phyloP scores from a whole-genome alignment of 2,329 filamentous ascomycete genomes.

The Hypoxylon sp. region DNA sequence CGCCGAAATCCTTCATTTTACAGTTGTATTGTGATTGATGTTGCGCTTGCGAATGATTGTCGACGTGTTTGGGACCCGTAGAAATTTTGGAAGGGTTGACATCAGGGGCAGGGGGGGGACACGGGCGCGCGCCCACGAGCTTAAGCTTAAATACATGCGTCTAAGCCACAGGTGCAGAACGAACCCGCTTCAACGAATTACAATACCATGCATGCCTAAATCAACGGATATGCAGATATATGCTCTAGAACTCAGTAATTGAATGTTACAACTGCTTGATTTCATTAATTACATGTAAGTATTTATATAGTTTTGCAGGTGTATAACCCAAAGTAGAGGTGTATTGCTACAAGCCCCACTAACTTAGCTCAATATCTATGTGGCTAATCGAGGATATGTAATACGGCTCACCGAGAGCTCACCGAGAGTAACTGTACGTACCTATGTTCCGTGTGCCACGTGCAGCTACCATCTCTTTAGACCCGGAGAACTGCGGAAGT shows the following conservation, averaged over 20 bases:
- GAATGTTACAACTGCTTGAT: too few species aligned
- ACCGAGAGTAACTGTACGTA: too few species aligned
- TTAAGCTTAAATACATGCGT: conserved; percentile 1
- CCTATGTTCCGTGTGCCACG: too few species aligned
- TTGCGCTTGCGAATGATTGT: conserved; percentile 1
- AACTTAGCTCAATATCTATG: too few species aligned
- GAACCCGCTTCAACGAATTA: neutral
- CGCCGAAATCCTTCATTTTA: conserved; percentile 72
- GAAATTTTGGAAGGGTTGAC: conserved; percentile 19
- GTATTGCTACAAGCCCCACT: too few species aligned
- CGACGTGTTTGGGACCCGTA: conserved; percentile 5
- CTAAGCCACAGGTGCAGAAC: neutral
- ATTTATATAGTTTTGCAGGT: too few species aligned
- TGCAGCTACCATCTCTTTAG: too few species aligned
- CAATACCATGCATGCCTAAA: neutral
- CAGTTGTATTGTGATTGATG: conserved; percentile 9
- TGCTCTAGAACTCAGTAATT: neutral
- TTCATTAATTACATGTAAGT: too few species aligned
- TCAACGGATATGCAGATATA: neutral
- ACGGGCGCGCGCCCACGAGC: neutral
- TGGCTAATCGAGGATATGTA: too few species aligned
- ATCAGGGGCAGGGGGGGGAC: neutral
- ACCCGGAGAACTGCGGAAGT: too few species aligned
- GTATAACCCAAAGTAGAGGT: too few species aligned
- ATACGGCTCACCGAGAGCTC: too few species aligned